These are phyloP conservation scores for Claviceps cyperi DNA, from an alignment of 2,329 filamentous ascomycete genomes.

Conservation along the genomic window DNA sequence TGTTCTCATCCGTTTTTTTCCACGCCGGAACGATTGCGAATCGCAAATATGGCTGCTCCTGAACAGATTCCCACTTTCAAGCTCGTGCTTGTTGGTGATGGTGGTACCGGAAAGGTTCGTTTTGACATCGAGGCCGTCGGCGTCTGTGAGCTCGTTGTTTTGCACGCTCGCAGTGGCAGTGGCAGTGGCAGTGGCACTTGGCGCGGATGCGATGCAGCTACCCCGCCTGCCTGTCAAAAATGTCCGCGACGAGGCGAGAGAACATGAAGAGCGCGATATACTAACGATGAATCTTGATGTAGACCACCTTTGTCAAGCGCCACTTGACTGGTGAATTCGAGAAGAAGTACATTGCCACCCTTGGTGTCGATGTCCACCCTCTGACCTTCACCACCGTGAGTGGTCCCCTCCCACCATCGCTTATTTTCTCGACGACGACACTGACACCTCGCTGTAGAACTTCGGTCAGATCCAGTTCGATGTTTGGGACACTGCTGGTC, in stretches of 20 bases:
- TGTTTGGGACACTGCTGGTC: slow-evolving; percentile 96
- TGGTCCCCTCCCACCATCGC: slow-evolving; percentile 15
- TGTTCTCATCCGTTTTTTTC: slow-evolving; percentile 29
- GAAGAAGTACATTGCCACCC: slow-evolving; percentile 99
- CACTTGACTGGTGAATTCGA: slow-evolving; percentile 99
- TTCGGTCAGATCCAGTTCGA: slow-evolving; percentile 95
- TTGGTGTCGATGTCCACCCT: slow-evolving; percentile 98
- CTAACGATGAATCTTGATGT: slow-evolving; percentile 7
- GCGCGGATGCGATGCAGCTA: slow-evolving; percentile 2
- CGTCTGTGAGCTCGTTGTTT: slow-evolving; percentile 10
- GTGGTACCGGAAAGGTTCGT: slow-evolving; percentile 93
- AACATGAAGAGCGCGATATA: background rate
- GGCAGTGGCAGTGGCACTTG: background rate
- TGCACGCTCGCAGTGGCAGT: background rate
- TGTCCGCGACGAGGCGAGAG: background rate
- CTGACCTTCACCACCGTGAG: slow-evolving; percentile 95
- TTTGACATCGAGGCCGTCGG: slow-evolving; percentile 1
- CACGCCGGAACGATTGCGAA: slow-evolving; percentile 10
- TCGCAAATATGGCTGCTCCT: slow-evolving; percentile 44
- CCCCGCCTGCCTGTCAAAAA: slow-evolving; percentile 11
- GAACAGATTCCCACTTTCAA: slow-evolving; percentile 73
- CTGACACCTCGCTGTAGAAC: slow-evolving; percentile 42
- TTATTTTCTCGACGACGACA: background rate
- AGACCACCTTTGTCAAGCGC: slow-evolving; percentile 99
- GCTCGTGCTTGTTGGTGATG: slow-evolving; percentile 98